These are phyloP conservation scores for Glutinoglossum americanum DNA, from an alignment of 495 filamentous ascomycete species.

Conservation along the genomic window DNA sequence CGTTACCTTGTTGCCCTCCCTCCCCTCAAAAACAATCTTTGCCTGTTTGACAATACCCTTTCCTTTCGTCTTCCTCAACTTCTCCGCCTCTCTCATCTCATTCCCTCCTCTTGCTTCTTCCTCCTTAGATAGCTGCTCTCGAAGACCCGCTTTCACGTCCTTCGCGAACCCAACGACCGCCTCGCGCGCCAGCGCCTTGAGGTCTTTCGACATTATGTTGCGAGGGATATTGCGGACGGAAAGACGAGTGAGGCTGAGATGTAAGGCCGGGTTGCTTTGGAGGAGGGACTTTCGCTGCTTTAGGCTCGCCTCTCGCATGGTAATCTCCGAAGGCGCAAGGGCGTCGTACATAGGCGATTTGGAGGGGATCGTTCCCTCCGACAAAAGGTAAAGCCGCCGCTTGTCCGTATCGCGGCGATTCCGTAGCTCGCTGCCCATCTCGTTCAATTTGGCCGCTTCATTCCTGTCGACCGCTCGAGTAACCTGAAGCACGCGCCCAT, in stretches of 20 bases:
- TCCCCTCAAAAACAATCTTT: conserved; percentile 80
- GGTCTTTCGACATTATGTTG: conserved; percentile 61
- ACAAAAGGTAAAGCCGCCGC: conserved; percentile 72
- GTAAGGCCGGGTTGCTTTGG: conserved; percentile 70
- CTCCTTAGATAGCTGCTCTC: conserved; percentile 65
- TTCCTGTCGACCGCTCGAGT: conserved; percentile 62
- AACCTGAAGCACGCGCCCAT: conserved; percentile 69
- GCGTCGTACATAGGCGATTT: conserved; percentile 51
- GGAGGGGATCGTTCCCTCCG: conserved; percentile 58
- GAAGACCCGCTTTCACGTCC: conserved; percentile 56
- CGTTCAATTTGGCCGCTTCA: conserved; percentile 52
- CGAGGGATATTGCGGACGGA: conserved; percentile 82
- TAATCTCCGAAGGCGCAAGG: conserved; percentile 59
- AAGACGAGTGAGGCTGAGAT: conserved; percentile 81
- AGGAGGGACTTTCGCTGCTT: conserved; percentile 80
- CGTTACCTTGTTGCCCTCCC: conserved; percentile 55
- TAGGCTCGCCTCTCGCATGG: conserved; percentile 68
- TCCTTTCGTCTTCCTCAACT: conserved; percentile 53
- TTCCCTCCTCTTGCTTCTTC: conserved; percentile 57
- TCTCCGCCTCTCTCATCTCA: conserved; percentile 61
- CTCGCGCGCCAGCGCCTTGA: conserved; percentile 76
- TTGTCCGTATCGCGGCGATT: conserved; percentile 66
- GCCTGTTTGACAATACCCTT: conserved; percentile 88
- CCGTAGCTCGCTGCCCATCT: conserved; percentile 39
- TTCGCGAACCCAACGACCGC: conserved; percentile 83